phyloP scores from a whole-genome alignment of 2,329 filamentous ascomycete genomes.

The Fusarium graminum region DNA sequence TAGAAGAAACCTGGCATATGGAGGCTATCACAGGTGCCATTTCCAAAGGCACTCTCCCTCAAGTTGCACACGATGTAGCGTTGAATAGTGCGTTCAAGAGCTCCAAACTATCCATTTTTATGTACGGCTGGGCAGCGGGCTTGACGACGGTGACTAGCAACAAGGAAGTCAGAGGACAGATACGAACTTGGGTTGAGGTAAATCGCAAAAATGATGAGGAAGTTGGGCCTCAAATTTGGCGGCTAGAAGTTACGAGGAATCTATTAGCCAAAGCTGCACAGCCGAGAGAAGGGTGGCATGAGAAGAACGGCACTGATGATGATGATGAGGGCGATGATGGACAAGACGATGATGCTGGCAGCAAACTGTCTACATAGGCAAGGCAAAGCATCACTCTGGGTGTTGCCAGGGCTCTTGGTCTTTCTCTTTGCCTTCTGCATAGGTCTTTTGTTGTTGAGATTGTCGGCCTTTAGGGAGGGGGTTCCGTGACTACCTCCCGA shows the following conservation, averaged over 20 bases:
- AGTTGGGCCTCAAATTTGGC: conserved; percentile 52
- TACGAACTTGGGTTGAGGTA: conserved; percentile 53
- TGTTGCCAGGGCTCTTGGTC: too few relatives aligned
- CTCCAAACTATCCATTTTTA: conserved; percentile 56
- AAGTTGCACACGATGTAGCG: conserved; percentile 53
- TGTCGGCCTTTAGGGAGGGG: too few relatives aligned
- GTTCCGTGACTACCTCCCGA: too few relatives aligned
- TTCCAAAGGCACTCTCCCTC: conserved; percentile 48
- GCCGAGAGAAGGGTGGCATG: conserved; percentile 42
- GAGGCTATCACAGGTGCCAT: conserved; percentile 47
- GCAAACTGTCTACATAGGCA: too few relatives aligned
- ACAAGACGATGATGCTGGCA: background rate
- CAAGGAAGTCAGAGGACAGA: conserved; percentile 56
- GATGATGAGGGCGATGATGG: conserved; percentile 14
- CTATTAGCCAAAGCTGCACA: conserved; percentile 53
- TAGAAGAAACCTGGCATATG: conserved; percentile 49
- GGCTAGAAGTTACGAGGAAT: conserved; percentile 54
- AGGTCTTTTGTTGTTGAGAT: too few relatives aligned
- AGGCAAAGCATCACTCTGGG: too few relatives aligned
- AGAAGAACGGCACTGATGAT: conserved; percentile 9
- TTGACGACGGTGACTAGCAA: conserved; percentile 57
- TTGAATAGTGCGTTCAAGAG: conserved; percentile 52
- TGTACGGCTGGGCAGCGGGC: conserved; percentile 56
- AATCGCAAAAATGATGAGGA: conserved; percentile 50
- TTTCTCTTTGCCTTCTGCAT: too few relatives aligned